Conservation (phyloP, 2,329 filamentous ascomycete species). For the Helotiales sp. region DNA sequence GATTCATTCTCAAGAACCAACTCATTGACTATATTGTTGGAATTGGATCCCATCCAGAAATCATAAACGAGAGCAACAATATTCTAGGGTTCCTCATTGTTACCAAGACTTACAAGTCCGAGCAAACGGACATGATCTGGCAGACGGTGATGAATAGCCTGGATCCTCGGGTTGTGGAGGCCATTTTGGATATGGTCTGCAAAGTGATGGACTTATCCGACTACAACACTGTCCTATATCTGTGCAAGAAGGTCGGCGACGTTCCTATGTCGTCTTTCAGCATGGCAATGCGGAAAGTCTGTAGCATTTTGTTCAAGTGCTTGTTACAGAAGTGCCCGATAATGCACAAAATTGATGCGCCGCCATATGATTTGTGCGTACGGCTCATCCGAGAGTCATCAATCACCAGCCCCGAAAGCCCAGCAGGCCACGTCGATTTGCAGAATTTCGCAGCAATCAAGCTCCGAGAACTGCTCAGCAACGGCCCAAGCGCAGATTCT, state of each 20-base stretch:
- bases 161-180: constrained; percentile 81
- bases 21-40: constrained; percentile 87
- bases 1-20: constrained; percentile 67
- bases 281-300: constrained; percentile 60
- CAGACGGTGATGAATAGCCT: constrained; percentile 77
- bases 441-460: constrained; percentile 63
- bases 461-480: constrained; percentile 58
- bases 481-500: constrained; percentile 54
- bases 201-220: constrained; percentile 51
- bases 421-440: constrained; percentile 60
- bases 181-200: constrained; percentile 67
- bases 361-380: constrained; percentile 58
- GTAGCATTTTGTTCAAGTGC: constrained; percentile 54
- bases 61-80: constrained; percentile 78
- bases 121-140: constrained; percentile 82
- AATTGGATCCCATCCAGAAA: constrained; percentile 86
- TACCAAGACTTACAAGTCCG: constrained; percentile 68
- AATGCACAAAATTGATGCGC: constrained; percentile 39
- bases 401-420: constrained; percentile 50
- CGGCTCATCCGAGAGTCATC: constrained; percentile 73
- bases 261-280: constrained; percentile 66
- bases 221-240: constrained; percentile 55
- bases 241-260: constrained; percentile 69
- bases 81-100: constrained; percentile 86
- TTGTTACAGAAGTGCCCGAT: constrained; percentile 45